A percentile compares a stretch with the other conserved stretches of the same genome.
phyloP scores from a whole-genome alignment of 108 stramenopile species.

The Nitzschia palea region DNA sequence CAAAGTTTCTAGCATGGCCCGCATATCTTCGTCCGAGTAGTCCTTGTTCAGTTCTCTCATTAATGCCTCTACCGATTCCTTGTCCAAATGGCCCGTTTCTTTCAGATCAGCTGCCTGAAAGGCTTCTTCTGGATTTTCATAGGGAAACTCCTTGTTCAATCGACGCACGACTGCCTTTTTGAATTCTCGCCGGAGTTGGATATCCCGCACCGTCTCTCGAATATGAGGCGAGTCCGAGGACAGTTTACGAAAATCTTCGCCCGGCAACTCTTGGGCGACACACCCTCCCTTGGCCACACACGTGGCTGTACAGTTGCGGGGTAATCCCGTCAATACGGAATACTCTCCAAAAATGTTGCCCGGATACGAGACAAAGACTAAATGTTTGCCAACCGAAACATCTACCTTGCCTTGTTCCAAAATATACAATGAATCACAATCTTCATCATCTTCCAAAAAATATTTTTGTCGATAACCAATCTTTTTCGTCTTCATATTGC shows the following conservation, averaged over 20 bases:
- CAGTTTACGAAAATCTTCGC: constrained; percentile 60
- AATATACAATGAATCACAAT: constrained; percentile 54
- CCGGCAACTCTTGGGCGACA: constrained; percentile 49
- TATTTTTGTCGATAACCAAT: constrained; percentile 43
- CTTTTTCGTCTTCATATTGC: constrained; percentile 43
- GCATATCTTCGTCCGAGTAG: constrained; percentile 72
- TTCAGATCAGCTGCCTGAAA: constrained; percentile 70
- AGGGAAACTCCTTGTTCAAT: constrained; percentile 65
- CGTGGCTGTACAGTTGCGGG: constrained; percentile 66
- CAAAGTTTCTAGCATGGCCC: constrained; percentile 56
- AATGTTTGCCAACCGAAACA: constrained; percentile 27
- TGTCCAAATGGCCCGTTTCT: constrained; percentile 46
- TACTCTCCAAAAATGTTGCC: constrained; percentile 83
- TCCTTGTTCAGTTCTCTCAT: constrained; percentile 69
- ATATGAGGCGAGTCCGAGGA: constrained; percentile 51
- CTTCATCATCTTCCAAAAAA: constrained; percentile 58
- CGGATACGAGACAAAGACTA: constrained; percentile 45
- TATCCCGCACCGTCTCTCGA: constrained; percentile 61
- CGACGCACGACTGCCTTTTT: constrained; percentile 76
- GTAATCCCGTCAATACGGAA: constrained; percentile 55
- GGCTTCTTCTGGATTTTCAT: constrained; percentile 60
- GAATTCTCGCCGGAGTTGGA: constrained; percentile 78
- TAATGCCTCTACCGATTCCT: constrained; percentile 47
- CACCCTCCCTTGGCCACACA: constrained; percentile 63
- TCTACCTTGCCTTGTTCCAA: constrained; percentile 53